Conservation (phyloP, 352 stramenopile genomes). For the Aphanomyces cochlioides region DNA sequence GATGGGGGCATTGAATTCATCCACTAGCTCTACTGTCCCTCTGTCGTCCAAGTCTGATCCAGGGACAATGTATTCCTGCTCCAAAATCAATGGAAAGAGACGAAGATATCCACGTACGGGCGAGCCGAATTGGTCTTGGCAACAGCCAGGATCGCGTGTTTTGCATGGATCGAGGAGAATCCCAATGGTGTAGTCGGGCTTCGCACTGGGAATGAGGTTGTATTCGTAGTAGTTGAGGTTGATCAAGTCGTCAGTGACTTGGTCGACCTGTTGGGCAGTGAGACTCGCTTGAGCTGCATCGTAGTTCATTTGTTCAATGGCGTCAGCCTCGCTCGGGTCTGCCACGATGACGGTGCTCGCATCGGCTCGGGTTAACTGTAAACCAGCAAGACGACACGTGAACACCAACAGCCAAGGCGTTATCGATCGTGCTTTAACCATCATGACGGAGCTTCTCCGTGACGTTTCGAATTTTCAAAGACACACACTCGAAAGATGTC, state of each 20-base stretch:
- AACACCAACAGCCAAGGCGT: too few species aligned
- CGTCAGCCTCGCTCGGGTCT: conserved; percentile 63
- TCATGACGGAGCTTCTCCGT: too few species aligned
- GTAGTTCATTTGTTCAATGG: conserved; percentile 58
- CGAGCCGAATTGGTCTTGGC: conserved; percentile 73
- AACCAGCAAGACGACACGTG: too few species aligned
- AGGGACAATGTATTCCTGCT: conserved; percentile 42
- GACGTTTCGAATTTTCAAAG: too few species aligned
- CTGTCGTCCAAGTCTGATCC: conserved; percentile 35
- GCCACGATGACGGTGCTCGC: conserved; percentile 40
- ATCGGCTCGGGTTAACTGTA: too few species aligned
- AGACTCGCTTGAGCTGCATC: conserved; percentile 44
- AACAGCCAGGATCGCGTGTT: conserved; percentile 55
- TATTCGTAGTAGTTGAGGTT: conserved; percentile 69
- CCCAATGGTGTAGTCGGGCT: conserved; percentile 70
- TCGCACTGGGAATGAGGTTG: conserved; percentile 33
- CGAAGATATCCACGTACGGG: conserved; percentile 35
- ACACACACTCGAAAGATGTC: too few species aligned
- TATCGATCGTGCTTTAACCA: too few species aligned
- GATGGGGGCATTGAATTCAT: conserved; percentile 56
- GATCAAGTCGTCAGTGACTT: conserved; percentile 46
- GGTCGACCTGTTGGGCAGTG: conserved; percentile 39
- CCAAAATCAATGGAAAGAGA: conserved; percentile 17
- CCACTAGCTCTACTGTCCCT: conserved; percentile 50
- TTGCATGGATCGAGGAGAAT: conserved; percentile 81